phyloP scores from a whole-genome alignment of 768 basidiomycete genomes.

The Lentinus tigrinus region DNA sequence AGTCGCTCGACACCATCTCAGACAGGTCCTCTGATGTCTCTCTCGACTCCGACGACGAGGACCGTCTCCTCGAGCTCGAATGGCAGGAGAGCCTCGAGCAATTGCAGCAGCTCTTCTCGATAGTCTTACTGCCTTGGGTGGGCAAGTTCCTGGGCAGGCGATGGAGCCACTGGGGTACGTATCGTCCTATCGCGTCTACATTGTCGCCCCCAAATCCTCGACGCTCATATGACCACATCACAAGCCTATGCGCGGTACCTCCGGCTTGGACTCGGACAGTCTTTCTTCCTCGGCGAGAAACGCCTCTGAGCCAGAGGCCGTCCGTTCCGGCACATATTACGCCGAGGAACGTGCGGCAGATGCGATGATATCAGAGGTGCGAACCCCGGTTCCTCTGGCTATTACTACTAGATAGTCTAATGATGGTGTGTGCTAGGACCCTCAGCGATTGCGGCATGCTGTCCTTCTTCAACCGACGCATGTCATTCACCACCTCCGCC shows the following conservation, averaged over 20 bases:
- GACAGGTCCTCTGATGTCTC: slow-evolving; percentile 41
- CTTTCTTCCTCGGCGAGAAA: slow-evolving; percentile 58
- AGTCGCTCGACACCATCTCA: slow-evolving; percentile 60
- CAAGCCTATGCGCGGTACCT: slow-evolving; percentile 73
- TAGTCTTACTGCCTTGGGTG: slow-evolving; percentile 80
- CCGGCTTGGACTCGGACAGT: slow-evolving; percentile 56
- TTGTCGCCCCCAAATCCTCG: not conserved
- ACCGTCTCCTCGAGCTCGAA: slow-evolving; percentile 78
- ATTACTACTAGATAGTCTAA: slow-evolving; percentile 19
- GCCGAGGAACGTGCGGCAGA: not conserved
- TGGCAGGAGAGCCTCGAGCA: slow-evolving; percentile 92
- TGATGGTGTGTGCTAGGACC: slow-evolving; percentile 51
- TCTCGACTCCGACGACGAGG: slow-evolving; percentile 65
- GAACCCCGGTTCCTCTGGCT: slow-evolving; percentile 23
- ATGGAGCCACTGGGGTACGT: slow-evolving; percentile 85
- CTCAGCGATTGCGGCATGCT: slow-evolving; percentile 38
- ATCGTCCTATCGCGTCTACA: not conserved
- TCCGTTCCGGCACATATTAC: not conserved
- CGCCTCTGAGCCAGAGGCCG: slow-evolving; percentile 1
- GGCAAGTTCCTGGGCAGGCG: slow-evolving; percentile 87
- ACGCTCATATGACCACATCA: slow-evolving; percentile 11
- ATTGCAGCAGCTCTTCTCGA: slow-evolving; percentile 74
- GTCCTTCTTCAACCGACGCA: slow-evolving; percentile 33
- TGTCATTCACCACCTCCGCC: slow-evolving; percentile 57
- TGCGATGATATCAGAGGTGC: slow-evolving; percentile 8